These are phyloP conservation scores for Colletotrichum eremochloae DNA, from an alignment of 2,329 filamentous ascomycete species.

Conservation along the genomic window DNA sequence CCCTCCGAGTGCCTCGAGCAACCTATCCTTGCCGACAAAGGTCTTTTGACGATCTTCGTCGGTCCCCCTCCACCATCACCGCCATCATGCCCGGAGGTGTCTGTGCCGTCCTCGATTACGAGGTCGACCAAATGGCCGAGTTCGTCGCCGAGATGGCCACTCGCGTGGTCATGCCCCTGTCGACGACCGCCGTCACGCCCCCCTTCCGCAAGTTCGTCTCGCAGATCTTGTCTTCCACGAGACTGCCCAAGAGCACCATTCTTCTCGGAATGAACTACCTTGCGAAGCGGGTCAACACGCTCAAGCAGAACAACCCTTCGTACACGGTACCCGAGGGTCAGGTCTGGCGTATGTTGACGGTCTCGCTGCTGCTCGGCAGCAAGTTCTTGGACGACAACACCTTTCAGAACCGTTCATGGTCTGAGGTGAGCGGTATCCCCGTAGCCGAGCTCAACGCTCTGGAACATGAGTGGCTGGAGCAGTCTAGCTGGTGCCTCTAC, in stretches of 20 bases:
- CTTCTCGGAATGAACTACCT: constrained; percentile 91
- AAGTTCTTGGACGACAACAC: constrained; percentile 98
- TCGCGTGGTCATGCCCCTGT: constrained; percentile 66
- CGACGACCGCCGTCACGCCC: constrained; percentile 65
- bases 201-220: constrained; percentile 93
- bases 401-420: constrained; percentile 97
- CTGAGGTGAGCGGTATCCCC: constrained; percentile 91
- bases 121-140: constrained; percentile 95
- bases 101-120: constrained; percentile 94
- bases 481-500: constrained; percentile 87
- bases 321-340: constrained; percentile 76
- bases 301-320: constrained; percentile 66
- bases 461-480: constrained; percentile 88
- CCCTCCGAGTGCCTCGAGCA: constrained; percentile 32
- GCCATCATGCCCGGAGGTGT: constrained; percentile 82
- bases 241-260: constrained; percentile 91
- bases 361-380: constrained; percentile 87
- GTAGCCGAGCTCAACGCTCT: constrained; percentile 87
- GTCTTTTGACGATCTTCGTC: constrained; percentile 57
- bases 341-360: constrained; percentile 89
- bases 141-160: constrained; percentile 92
- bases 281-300: constrained; percentile 83
- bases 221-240: constrained; percentile 90
- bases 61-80: constrained; percentile 46
- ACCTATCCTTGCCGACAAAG: constrained; percentile 52